A percentile compares a stretch with the other conserved stretches of the same genome.
Evolutionary conservation across 129 eudicot genomes (phyloP).

Genomic region (Escallonia rubra): DNA sequence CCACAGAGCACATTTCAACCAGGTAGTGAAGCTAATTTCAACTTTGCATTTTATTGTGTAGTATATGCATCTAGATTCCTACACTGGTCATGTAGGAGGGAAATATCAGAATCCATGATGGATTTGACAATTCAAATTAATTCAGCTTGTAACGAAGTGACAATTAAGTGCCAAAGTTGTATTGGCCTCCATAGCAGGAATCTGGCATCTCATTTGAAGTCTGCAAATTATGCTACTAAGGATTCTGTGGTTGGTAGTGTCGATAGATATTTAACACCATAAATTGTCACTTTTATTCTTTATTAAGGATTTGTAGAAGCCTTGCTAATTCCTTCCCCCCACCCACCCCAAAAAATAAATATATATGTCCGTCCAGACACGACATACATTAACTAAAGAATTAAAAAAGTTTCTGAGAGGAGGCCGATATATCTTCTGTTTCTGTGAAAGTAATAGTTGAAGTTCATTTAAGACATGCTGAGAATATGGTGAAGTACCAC

Average conservation of each 20-base stretch:
- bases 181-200: background rate
- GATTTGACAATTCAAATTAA: background rate
- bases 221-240: constrained; percentile 1
- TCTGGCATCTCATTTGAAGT: background rate
- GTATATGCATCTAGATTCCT: background rate
- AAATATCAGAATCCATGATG: background rate
- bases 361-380: too few relatives aligned
- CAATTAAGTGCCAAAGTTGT: background rate
- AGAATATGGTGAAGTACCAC: too few relatives aligned
- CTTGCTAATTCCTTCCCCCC: too few relatives aligned
- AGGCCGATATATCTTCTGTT: too few relatives aligned
- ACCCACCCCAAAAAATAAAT: too few relatives aligned
- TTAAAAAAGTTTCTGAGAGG: too few relatives aligned
- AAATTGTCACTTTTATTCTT: background rate
- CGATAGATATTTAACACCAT: background rate
- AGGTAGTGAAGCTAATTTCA: background rate
- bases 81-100: background rate
- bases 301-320: background rate
- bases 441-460: too few relatives aligned
- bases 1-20: constrained; percentile 1
- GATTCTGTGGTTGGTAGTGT: background rate
- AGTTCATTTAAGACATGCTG: too few relatives aligned
- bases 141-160: background rate
- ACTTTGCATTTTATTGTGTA: background rate
- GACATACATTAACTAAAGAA: too few relatives aligned